Percentiles rank a stretch among this genome's conserved stretches.
phyloP scores from a whole-genome alignment of 768 basidiomycete genomes.

The Dioszegia aurantiaca region DNA sequence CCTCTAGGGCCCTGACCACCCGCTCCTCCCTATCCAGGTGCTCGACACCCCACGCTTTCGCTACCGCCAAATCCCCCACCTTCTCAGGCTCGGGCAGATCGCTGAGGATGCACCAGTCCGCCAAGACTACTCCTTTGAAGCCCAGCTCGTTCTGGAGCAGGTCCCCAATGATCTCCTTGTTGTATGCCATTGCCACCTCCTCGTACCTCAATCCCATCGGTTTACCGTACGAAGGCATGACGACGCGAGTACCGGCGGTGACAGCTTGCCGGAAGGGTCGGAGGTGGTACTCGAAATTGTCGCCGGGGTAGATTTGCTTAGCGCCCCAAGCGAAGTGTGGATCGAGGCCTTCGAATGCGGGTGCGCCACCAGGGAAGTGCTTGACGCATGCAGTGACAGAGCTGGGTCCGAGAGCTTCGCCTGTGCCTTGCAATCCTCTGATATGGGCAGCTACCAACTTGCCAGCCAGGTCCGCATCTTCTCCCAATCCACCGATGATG shows the following conservation, averaged over 20 bases:
- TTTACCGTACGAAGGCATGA: slow-evolving; percentile 26
- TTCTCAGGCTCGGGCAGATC: slow-evolving; percentile 9
- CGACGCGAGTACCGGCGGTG: slow-evolving; percentile 13
- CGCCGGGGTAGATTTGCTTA: slow-evolving; percentile 19
- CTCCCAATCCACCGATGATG: slow-evolving; percentile 19
- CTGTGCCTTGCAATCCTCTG: slow-evolving; percentile 6
- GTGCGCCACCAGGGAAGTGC: slow-evolving; percentile 24
- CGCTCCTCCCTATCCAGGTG: slow-evolving; percentile 19
- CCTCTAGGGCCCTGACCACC: slow-evolving; percentile 16
- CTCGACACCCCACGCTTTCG: slow-evolving; percentile 21
- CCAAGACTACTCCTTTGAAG: slow-evolving; percentile 17
- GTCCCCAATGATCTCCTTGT: slow-evolving; percentile 18
- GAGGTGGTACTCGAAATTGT: slow-evolving; percentile 22
- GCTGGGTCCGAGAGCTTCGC: background rate
- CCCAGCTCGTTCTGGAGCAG: slow-evolving; percentile 13
- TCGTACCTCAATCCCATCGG: slow-evolving; percentile 19
- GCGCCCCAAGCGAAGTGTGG: slow-evolving; percentile 20
- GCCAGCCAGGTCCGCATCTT: slow-evolving; percentile 17
- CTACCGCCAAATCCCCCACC: slow-evolving; percentile 8
- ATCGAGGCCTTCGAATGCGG: slow-evolving; percentile 15
- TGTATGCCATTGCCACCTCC: slow-evolving; percentile 21
- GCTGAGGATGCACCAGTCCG: slow-evolving; percentile 19
- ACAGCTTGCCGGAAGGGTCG: slow-evolving; percentile 17
- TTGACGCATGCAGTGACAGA: slow-evolving; percentile 23
- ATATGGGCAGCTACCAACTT: slow-evolving; percentile 8